Conservation (phyloP, 768 basidiomycete genomes). For the Lyophyllum shimeji region DNA sequence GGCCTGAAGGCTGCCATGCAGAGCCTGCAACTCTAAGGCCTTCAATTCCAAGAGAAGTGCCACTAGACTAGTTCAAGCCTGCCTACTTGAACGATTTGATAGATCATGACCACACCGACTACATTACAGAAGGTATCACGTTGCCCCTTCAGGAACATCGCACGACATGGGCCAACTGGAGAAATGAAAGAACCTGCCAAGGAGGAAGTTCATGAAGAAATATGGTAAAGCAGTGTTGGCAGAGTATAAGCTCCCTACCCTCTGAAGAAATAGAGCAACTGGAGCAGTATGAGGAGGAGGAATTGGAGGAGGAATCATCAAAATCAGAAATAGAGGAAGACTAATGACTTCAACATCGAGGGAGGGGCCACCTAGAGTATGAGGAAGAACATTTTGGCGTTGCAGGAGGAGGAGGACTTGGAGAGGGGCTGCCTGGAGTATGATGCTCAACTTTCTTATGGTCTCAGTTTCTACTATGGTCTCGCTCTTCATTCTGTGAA, state of each 20-base stretch:
- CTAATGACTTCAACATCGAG: too few relatives aligned
- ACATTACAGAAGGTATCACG: constrained; percentile 6
- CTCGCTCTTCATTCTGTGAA: too few relatives aligned
- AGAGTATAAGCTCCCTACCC: constrained; percentile 21
- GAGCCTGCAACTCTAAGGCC: constrained; percentile 1
- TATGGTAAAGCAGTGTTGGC: constrained; percentile 22
- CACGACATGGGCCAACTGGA: not conserved
- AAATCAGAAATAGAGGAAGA: not conserved
- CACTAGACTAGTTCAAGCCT: constrained; percentile 25
- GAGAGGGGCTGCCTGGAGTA: too few relatives aligned
- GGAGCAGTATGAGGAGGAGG: constrained; percentile 4
- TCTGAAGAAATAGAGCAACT: constrained; percentile 20
- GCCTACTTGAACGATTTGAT: constrained; percentile 19
- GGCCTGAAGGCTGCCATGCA: not conserved
- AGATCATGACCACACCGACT: constrained; percentile 10
- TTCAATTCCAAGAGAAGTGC: constrained; percentile 8
- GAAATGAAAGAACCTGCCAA: constrained; percentile 18
- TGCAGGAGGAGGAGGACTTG: too few relatives aligned
- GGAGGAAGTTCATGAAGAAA: constrained; percentile 10
- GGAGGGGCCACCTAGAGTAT: too few relatives aligned
- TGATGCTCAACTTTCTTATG: too few relatives aligned
- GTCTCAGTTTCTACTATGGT: too few relatives aligned
- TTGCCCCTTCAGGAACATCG: constrained; percentile 10
- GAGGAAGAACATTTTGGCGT: too few relatives aligned
- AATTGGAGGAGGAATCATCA: constrained; percentile 1